Percentiles rank a stretch among this genome's conserved stretches.
Conservation (phyloP, 768 basidiomycete species). For the Inosperma sp. region DNA sequence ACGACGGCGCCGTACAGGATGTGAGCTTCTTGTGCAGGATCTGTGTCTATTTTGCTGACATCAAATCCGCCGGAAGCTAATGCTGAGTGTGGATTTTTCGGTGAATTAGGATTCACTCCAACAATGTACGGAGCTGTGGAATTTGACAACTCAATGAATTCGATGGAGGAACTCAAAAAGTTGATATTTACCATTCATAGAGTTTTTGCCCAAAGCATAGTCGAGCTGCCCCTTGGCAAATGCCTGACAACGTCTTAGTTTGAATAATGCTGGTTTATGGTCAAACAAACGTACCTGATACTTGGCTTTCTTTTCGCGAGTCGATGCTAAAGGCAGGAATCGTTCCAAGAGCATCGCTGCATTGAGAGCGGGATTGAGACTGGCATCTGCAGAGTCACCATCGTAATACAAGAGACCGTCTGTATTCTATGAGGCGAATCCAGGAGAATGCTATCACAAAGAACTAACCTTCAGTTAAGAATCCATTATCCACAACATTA, state of each 20-base stretch:
- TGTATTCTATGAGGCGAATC: slow-evolving; percentile 39
- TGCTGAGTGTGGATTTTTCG: slow-evolving; percentile 86
- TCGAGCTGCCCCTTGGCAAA: slow-evolving; percentile 76
- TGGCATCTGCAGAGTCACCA: slow-evolving; percentile 78
- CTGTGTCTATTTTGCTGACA: slow-evolving; percentile 62
- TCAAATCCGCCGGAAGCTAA: slow-evolving; percentile 81
- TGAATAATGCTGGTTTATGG: neutral
- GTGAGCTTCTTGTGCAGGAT: slow-evolving; percentile 67
- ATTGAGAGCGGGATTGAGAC: slow-evolving; percentile 84
- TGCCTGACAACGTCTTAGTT: slow-evolving; percentile 34
- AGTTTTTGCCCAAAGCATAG: slow-evolving; percentile 84
- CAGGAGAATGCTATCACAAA: neutral
- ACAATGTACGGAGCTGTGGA: slow-evolving; percentile 74
- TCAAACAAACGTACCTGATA: slow-evolving; percentile 49
- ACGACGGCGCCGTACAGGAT: slow-evolving; percentile 84
- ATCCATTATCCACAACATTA: slow-evolving; percentile 54
- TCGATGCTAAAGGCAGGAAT: slow-evolving; percentile 72
- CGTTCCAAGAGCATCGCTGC: slow-evolving; percentile 77
- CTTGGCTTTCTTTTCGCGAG: slow-evolving; percentile 45
- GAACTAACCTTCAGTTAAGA: slow-evolving; percentile 55
- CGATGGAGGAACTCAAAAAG: neutral
- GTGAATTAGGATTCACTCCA: slow-evolving; percentile 86
- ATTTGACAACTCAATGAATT: neutral
- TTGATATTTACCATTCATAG: slow-evolving; percentile 65
- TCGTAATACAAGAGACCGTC: slow-evolving; percentile 75